Evolutionary conservation across 768 basidiomycete genomes (phyloP).

Genomic region (Tylopilus vinaceipallidus): DNA sequence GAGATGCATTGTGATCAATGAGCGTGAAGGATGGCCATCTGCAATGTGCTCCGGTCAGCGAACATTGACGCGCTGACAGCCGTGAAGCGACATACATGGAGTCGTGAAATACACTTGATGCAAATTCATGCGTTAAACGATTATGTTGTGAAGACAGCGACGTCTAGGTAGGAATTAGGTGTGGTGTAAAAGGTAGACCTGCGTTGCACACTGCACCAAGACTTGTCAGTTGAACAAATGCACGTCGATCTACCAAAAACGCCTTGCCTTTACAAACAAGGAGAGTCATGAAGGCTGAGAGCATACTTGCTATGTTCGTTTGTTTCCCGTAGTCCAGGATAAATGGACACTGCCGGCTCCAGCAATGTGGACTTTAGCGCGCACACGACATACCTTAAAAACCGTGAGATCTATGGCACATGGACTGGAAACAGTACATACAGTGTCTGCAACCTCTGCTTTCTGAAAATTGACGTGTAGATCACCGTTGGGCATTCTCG

Average conservation of each 20-base stretch:
- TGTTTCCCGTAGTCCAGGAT: slow-evolving; percentile 67
- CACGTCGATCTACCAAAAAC: neutral
- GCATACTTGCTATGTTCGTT: slow-evolving; percentile 27
- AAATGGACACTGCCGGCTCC: slow-evolving; percentile 78
- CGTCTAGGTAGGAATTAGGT: slow-evolving; percentile 26
- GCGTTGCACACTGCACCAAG: slow-evolving; percentile 27
- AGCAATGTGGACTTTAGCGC: slow-evolving; percentile 69
- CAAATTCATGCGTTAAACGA: slow-evolving; percentile 21
- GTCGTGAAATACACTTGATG: slow-evolving; percentile 31
- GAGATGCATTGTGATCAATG: slow-evolving; percentile 21
- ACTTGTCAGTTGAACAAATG: slow-evolving; percentile 1
- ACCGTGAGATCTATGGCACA: slow-evolving; percentile 5
- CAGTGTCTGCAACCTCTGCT: slow-evolving; percentile 78
- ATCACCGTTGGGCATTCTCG: slow-evolving; percentile 73
- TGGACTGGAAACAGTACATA: slow-evolving; percentile 33
- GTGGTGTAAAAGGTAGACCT: slow-evolving; percentile 25
- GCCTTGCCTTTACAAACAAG: slow-evolving; percentile 27
- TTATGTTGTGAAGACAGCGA: slow-evolving; percentile 29
- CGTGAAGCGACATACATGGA: slow-evolving; percentile 13
- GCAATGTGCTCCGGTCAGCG: slow-evolving; percentile 1
- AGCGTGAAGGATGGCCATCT: slow-evolving; percentile 31
- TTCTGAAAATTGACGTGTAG: slow-evolving; percentile 73
- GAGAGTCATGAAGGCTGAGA: neutral
- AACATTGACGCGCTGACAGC: neutral
- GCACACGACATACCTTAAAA: slow-evolving; percentile 69